Base-by-base conservation (phyloP, 1,284 basidiomycete genomes). In the Paramarasmius palmivorus region DNA sequence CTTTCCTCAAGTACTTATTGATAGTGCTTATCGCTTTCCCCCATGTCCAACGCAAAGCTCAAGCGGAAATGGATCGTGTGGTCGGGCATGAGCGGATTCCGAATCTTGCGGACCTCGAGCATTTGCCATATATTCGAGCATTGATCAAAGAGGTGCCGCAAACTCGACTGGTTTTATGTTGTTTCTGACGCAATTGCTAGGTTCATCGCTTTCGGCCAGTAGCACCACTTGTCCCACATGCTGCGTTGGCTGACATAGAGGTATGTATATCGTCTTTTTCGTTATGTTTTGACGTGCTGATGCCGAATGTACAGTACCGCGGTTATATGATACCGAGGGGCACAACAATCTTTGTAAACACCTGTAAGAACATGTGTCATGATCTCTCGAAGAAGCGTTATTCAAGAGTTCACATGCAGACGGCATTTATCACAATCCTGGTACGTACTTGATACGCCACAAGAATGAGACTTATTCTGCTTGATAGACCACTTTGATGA, bases 51-150 rank as follows among this genome's bases (percentile, higher is more conserved):
- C 46, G 49, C 0, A 59, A 57, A 22, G 67, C 65, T 1, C 65
- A 66, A 14, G 62, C 58, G n/a, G 67, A 68, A 50, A 45, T 69
- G 22, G 68, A 70, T 48, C 40, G 50, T 2, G 60, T 69, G 2
- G 48, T 69, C 22, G 62, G 62, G 15, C 39, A 53, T 4, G 54
- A 60, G 9, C 56, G 56, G n/a, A 55, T 61, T 48, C 68, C 68
- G 2, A 58, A 50, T 2, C 42, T 63, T 26, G 58, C 63, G 1
- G 68, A 70, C 26, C 54, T 61, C 29, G 55, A 61, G 12, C 49
- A 61, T 4, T 59, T 70, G 35, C 68, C 68, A 1, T 70, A 68
- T 50, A 55, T 67, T 19, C 63, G 62, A 12, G 68, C 63, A 2
- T 42, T 67, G 25, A 60, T 65, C 39, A 63, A 65, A 50, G 65